A percentile compares a stretch with the other conserved stretches of the same genome.
Evolutionary conservation across 2,329 filamentous ascomycete genomes (phyloP).

Genomic region (Grosmannia serpens): DNA sequence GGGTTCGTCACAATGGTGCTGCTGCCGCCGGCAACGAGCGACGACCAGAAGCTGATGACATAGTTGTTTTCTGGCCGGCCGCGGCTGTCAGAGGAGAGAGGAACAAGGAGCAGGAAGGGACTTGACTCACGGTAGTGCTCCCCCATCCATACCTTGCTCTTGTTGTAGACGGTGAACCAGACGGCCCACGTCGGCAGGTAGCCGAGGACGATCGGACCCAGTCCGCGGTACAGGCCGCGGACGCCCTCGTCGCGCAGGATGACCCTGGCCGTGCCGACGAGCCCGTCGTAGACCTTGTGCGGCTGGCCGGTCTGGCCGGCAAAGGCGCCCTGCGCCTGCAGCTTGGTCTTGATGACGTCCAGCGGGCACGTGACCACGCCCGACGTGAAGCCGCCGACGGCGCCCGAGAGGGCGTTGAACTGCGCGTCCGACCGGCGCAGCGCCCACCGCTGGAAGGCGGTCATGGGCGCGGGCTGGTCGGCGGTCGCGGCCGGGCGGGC

Average conservation of each 20-base stretch:
- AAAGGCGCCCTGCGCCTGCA: constrained; percentile 90
- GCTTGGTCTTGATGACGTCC: constrained; percentile 97
- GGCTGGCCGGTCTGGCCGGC: constrained; percentile 15
- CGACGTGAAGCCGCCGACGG: constrained; percentile 80
- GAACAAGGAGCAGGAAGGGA: not conserved
- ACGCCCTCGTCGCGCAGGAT: constrained; percentile 87
- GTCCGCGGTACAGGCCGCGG: constrained; percentile 80
- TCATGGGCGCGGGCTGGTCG: not conserved
- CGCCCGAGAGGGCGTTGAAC: constrained; percentile 79
- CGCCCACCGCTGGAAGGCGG: constrained; percentile 32
- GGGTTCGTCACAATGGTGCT: constrained; percentile 93
- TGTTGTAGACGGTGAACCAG: constrained; percentile 94
- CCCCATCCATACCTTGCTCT: constrained; percentile 64
- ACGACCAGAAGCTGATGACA: constrained; percentile 76
- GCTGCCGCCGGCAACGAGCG: constrained; percentile 79
- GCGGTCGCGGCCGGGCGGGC: too few relatives aligned
- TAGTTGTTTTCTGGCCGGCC: constrained; percentile 58
- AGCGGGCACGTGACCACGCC: constrained; percentile 93
- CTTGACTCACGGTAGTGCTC: constrained; percentile 47
- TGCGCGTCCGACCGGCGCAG: constrained; percentile 45
- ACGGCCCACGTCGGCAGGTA: constrained; percentile 98
- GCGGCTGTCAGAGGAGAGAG: not conserved
- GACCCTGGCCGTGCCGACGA: constrained; percentile 72
- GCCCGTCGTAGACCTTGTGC: constrained; percentile 65
- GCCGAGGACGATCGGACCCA: constrained; percentile 88